These are phyloP conservation scores for Phytophthora lateralis DNA, from an alignment of 352 stramenopile genomes.

Conservation along the genomic window DNA sequence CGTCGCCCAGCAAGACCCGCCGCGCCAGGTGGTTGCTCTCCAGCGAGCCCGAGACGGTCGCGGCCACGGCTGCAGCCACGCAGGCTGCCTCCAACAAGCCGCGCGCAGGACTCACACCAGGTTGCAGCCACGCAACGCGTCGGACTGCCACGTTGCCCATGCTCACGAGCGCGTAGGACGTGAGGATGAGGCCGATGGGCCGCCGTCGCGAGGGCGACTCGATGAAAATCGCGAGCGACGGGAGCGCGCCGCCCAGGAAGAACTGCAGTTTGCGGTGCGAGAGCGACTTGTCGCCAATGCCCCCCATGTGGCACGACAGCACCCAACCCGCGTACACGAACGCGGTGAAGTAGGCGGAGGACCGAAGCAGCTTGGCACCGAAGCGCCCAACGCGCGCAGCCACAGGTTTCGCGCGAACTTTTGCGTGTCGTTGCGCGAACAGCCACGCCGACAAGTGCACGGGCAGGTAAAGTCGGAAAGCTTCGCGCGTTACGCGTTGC, in stretches of 20 bases:
- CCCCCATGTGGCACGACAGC: slow-evolving; percentile 44
- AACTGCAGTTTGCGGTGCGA: slow-evolving; percentile 61
- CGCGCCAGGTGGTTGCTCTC: slow-evolving; percentile 36
- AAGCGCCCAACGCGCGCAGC: slow-evolving; percentile 36
- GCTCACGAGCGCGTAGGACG: slow-evolving; percentile 65
- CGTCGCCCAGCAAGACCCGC: slow-evolving; percentile 34
- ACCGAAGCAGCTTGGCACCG: slow-evolving; percentile 46
- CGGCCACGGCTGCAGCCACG: slow-evolving; percentile 39
- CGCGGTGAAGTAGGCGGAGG: slow-evolving; percentile 53
- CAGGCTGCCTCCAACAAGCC: slow-evolving; percentile 45
- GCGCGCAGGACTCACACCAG: slow-evolving; percentile 32
- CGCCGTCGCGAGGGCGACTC: slow-evolving; percentile 50
- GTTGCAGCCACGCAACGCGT: slow-evolving; percentile 43
- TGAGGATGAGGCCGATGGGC: slow-evolving; percentile 65
- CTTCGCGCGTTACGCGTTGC: slow-evolving; percentile 39
- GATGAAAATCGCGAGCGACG: slow-evolving; percentile 54
- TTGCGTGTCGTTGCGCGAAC: slow-evolving; percentile 45
- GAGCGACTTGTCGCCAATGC: slow-evolving; percentile 49
- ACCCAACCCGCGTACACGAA: slow-evolving; percentile 64
- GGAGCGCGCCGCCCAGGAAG: slow-evolving; percentile 50
- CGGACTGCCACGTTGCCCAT: slow-evolving; percentile 47
- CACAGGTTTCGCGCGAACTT: slow-evolving; percentile 44
- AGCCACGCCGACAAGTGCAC: slow-evolving; percentile 64
- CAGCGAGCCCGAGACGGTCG: slow-evolving; percentile 45
- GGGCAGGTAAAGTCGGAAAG: slow-evolving; percentile 56